These are phyloP conservation scores for Fusarium ambrosium DNA, from an alignment of 2,329 filamentous ascomycete species.

Conservation along the genomic window DNA sequence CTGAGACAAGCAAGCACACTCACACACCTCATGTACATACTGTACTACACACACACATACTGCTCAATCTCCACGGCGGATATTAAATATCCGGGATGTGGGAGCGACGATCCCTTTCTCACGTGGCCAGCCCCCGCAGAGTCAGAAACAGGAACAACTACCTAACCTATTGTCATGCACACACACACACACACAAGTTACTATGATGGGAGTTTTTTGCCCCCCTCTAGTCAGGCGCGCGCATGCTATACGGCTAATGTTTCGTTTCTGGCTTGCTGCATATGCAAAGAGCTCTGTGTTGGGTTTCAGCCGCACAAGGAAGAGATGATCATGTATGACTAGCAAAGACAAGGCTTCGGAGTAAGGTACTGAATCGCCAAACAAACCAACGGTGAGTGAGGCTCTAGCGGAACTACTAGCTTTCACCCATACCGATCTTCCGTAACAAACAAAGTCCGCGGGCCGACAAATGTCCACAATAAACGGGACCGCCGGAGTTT, in stretches of 20 bases:
- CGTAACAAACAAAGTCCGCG: background rate
- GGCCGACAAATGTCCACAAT: background rate
- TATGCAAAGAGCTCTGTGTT: constrained; percentile 15
- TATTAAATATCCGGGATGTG: background rate
- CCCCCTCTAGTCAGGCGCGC: background rate
- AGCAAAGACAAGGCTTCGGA: too few species aligned
- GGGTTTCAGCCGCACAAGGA: constrained; percentile 20
- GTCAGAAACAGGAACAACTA: background rate
- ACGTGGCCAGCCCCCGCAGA: background rate
- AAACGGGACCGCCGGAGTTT: background rate
- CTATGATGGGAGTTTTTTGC: background rate
- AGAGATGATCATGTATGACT: too few species aligned
- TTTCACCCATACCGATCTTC: too few species aligned
- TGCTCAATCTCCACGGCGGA: background rate
- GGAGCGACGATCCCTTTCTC: background rate
- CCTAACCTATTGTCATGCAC: background rate
- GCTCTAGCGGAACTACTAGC: background rate
- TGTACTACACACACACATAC: background rate
- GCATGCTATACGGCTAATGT: background rate
- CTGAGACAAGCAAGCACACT: background rate
- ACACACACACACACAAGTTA: background rate
- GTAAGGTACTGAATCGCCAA: too few species aligned
- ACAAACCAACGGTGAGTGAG: background rate
- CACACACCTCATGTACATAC: background rate
- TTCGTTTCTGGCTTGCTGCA: constrained; percentile 32